These are phyloP conservation scores for Lathyrus tuberosus DNA, from an alignment of 306 rosid genomes.

Conservation along the genomic window DNA sequence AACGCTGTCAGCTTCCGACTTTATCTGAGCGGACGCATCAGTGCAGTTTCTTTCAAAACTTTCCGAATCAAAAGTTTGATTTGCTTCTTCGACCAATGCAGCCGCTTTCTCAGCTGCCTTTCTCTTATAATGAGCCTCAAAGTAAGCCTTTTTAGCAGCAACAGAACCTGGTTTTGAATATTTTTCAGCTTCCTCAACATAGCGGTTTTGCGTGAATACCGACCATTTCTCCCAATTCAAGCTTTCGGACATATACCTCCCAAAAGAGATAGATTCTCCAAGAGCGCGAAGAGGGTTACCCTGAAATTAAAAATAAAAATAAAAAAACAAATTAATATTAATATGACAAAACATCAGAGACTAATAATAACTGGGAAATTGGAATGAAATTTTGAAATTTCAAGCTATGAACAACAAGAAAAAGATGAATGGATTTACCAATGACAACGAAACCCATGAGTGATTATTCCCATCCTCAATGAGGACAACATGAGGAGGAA, in stretches of 20 bases:
- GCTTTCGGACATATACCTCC: conserved; percentile 74
- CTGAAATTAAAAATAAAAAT: conserved; percentile 54
- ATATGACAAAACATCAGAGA: neutral
- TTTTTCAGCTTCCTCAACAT: conserved; percentile 81
- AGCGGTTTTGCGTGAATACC: conserved; percentile 74
- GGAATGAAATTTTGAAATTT: neutral
- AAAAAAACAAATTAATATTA: neutral
- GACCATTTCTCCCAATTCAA: conserved; percentile 94
- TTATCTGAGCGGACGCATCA: conserved; percentile 14
- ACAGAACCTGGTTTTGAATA: conserved; percentile 90
- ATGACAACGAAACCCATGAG: conserved; percentile 39
- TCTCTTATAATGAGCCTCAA: conserved; percentile 89
- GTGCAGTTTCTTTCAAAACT: conserved; percentile 28
- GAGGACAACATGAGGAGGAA: conserved; percentile 38
- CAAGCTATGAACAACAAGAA: conserved; percentile 13
- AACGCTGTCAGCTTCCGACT: conserved; percentile 22
- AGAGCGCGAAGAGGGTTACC: conserved; percentile 54
- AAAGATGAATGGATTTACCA: conserved; percentile 42
- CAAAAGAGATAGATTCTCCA: conserved; percentile 86
- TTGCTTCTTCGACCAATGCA: conserved; percentile 51
- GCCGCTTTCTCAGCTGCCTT: conserved; percentile 77
- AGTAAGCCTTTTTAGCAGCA: conserved; percentile 86
- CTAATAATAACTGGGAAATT: neutral
- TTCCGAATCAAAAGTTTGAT: conserved; percentile 37
- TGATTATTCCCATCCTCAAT: conserved; percentile 25